Evolutionary conservation across 495 filamentous ascomycete genomes (phyloP).

Genomic region (Lepraria neglecta): DNA sequence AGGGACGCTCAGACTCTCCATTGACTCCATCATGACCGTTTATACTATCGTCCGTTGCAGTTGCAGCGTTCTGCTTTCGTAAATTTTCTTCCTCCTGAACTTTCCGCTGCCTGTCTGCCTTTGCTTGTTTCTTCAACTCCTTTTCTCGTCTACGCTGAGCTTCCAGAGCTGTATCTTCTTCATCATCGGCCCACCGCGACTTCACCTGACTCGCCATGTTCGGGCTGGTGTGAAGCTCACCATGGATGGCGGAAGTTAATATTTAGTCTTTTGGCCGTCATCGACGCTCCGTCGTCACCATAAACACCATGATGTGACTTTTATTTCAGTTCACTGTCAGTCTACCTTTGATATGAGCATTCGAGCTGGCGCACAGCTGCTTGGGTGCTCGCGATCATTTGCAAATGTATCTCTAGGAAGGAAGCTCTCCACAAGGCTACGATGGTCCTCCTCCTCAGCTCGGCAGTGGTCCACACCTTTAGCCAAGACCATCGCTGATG

Average conservation of each 20-base stretch:
- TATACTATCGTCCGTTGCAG: conserved; percentile 26
- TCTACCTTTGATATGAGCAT: conserved; percentile 5
- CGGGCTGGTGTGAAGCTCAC: conserved; percentile 15
- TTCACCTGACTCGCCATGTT: conserved; percentile 57
- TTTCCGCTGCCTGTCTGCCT: conserved; percentile 76
- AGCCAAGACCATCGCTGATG: conserved; percentile 73
- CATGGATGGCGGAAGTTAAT: conserved; percentile 9
- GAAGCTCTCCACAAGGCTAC: conserved; percentile 3
- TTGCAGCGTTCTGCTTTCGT: conserved; percentile 29
- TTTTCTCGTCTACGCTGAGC: conserved; percentile 76
- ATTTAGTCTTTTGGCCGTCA: neutral
- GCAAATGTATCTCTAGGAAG: neutral
- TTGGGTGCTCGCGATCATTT: conserved; percentile 4
- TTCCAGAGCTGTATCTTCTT: conserved; percentile 65
- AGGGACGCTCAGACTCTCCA: conserved; percentile 24
- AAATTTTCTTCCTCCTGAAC: conserved; percentile 52
- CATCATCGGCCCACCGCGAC: conserved; percentile 84
- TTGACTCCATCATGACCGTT: conserved; percentile 22
- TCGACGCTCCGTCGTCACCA: neutral
- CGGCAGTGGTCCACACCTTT: conserved; percentile 81
- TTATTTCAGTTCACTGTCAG: neutral
- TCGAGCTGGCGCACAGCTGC: neutral
- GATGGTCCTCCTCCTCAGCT: conserved; percentile 24
- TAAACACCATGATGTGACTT: neutral
- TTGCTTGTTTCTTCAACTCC: conserved; percentile 79